These are phyloP conservation scores for Flagelloscypha sp. DNA, from an alignment of 768 basidiomycete genomes.

Conservation along the genomic window DNA sequence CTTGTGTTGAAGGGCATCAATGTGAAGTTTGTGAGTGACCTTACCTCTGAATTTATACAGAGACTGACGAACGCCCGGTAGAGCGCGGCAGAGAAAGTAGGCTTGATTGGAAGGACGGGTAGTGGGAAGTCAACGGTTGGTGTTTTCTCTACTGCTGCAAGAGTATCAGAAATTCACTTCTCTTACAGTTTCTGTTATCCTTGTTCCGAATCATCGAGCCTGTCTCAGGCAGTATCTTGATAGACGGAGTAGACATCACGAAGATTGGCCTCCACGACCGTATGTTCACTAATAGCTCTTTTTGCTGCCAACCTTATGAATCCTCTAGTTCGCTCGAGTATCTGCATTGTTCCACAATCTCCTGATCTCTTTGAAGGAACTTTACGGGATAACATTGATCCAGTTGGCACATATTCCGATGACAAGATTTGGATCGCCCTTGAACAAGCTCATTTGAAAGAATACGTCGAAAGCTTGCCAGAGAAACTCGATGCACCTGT, in stretches of 20 bases:
- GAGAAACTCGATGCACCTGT: conserved; percentile 67
- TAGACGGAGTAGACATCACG: conserved; percentile 73
- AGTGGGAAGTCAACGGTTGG: conserved; percentile 69
- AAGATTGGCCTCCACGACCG: conserved; percentile 68
- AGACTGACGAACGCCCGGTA: conserved; percentile 19
- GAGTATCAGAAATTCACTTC: conserved; percentile 1
- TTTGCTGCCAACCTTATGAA: conserved; percentile 3
- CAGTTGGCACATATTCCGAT: conserved; percentile 66
- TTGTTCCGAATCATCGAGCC: conserved; percentile 76
- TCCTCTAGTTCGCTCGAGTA: conserved; percentile 55
- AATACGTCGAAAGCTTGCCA: conserved; percentile 56
- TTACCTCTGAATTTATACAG: neutral
- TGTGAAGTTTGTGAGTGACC: conserved; percentile 49
- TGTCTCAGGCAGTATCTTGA: conserved; percentile 51
- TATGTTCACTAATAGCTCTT: conserved; percentile 22
- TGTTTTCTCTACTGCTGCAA: neutral
- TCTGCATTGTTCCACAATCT: conserved; percentile 83
- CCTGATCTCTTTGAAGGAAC: conserved; percentile 67
- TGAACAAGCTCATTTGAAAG: conserved; percentile 63
- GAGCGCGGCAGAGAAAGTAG: conserved; percentile 78
- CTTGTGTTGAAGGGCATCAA: conserved; percentile 71
- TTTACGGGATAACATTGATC: conserved; percentile 84
- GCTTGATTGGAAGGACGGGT: conserved; percentile 83
- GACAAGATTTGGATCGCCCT: conserved; percentile 83
- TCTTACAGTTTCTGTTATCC: conserved; percentile 49